A percentile compares a stretch with the other conserved stretches of the same genome.
phyloP scores from a whole-genome alignment of 768 basidiomycete species.

The Mycena galericulata region DNA sequence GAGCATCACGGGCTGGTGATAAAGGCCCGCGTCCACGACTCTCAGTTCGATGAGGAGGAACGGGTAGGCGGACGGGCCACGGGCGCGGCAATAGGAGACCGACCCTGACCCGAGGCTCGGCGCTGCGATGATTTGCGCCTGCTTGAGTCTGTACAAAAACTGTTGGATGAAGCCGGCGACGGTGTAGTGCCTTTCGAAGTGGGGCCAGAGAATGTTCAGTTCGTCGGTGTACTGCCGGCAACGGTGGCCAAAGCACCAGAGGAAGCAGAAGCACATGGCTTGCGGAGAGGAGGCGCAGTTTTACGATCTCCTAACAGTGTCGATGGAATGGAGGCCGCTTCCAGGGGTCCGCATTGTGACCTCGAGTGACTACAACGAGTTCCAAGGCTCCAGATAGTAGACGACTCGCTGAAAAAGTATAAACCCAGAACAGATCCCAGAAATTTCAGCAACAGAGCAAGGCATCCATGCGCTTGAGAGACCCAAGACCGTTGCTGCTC shows the following conservation, averaged over 20 bases:
- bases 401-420: no score
- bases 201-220: background rate
- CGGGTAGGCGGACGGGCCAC: constrained; percentile 9
- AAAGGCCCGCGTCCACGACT: background rate
- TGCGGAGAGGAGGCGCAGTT: no score
- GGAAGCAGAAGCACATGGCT: constrained; percentile 7
- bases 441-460: no score
- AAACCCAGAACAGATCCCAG: no score
- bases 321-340: no score
- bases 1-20: background rate
- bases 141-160: background rate
- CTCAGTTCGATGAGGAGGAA: constrained; percentile 11
- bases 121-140: background rate
- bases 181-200: background rate
- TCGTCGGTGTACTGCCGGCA: constrained; percentile 15
- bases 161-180: background rate
- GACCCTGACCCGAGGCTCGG: background rate
- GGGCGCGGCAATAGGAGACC: constrained; percentile 15
- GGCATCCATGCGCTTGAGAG: no score
- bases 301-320: no score
- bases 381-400: no score
- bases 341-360: no score
- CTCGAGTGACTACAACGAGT: no score
- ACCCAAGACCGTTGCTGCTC: no score
- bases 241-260: constrained; percentile 13